Evolutionary conservation across 495 filamentous ascomycete species (phyloP).

Genomic region (Chaetomium cochliodes): DNA sequence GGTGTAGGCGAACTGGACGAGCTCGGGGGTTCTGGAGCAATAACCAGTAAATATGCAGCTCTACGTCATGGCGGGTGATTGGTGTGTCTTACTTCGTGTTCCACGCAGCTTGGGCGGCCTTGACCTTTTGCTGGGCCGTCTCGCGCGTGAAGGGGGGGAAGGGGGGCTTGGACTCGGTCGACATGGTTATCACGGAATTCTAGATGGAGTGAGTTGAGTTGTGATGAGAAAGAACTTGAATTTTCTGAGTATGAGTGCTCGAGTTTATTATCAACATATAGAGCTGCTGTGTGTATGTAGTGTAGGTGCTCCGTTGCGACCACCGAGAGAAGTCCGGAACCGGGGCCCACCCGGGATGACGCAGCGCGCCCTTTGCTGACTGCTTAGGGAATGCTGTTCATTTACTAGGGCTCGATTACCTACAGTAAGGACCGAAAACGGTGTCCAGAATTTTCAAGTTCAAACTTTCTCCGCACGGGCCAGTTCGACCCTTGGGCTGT

Average conservation of each 20-base stretch:
- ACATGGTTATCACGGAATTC: conserved; percentile 16
- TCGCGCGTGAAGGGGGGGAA: conserved; percentile 79
- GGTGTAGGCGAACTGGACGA: conserved; percentile 73
- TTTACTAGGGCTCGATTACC: too few species aligned
- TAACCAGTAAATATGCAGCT: background rate
- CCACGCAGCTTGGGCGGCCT: conserved; percentile 82
- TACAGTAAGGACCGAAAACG: too few species aligned
- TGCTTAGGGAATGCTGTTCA: background rate
- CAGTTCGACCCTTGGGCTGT: too few species aligned
- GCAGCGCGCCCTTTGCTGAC: conserved; percentile 6
- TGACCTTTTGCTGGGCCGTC: conserved; percentile 75
- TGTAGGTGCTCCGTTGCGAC: too few species aligned
- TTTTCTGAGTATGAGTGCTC: background rate
- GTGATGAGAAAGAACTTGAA: too few species aligned
- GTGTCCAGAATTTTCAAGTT: too few species aligned
- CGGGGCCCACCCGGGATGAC: conserved; percentile 6
- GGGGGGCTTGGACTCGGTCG: conserved; percentile 38
- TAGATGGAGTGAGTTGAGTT: too few species aligned
- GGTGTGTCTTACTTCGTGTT: conserved; percentile 62
- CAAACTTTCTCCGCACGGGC: background rate
- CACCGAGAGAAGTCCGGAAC: background rate
- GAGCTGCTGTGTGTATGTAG: too few species aligned
- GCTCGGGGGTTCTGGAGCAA: conserved; percentile 55
- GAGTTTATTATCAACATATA: background rate
- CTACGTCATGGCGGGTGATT: background rate